Evolutionary conservation across 441 rosid species (phyloP).

Genomic region (Bocquillonia castaneifolia): DNA sequence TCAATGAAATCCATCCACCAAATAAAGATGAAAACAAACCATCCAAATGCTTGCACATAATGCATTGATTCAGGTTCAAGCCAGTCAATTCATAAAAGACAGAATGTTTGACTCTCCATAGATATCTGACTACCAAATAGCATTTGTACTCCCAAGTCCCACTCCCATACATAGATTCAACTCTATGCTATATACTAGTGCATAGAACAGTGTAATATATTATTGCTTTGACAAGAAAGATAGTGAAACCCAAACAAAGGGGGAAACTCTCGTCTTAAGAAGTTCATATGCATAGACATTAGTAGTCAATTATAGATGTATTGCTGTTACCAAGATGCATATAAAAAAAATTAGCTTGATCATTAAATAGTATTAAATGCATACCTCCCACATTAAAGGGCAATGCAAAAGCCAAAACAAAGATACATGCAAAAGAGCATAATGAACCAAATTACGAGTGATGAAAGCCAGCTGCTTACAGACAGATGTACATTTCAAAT

Average conservation of each 20-base stretch:
- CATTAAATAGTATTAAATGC: neutral
- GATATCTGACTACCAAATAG: neutral
- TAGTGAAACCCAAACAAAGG: neutral
- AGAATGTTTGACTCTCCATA: too few species aligned
- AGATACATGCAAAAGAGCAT: neutral
- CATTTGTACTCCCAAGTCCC: constrained; percentile 1
- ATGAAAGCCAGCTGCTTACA: neutral
- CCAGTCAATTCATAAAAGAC: too few species aligned
- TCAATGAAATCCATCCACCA: neutral
- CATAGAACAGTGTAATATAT: too few species aligned
- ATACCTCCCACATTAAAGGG: neutral
- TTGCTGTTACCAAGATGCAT: neutral
- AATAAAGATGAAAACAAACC: neutral
- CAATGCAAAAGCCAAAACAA: neutral
- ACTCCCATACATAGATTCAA: too few species aligned
- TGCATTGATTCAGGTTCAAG: neutral
- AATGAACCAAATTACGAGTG: neutral
- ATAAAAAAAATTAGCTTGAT: neutral
- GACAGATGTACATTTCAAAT: neutral
- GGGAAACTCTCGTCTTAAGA: neutral
- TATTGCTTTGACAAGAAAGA: neutral
- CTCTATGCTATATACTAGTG: too few species aligned
- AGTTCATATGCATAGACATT: neutral
- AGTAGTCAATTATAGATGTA: neutral
- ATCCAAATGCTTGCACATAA: neutral